These are phyloP conservation scores for Umbelopsis sp. DNA, from an alignment of 192 early-diverging fungal species.

Conservation along the genomic window DNA sequence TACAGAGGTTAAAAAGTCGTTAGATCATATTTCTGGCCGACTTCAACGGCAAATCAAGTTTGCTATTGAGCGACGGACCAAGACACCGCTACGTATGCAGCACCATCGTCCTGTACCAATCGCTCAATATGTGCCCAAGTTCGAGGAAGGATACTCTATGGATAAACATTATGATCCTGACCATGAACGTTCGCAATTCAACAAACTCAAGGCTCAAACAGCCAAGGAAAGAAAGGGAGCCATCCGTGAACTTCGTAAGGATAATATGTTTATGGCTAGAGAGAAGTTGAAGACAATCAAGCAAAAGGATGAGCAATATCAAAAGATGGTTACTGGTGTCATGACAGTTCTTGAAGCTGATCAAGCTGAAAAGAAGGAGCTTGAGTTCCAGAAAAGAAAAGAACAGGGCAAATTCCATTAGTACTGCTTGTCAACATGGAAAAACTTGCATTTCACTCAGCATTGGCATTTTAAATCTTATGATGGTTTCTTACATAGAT, in stretches of 20 bases:
- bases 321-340: constrained; percentile 88
- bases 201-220: constrained; percentile 81
- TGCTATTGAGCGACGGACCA: constrained; percentile 50
- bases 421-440: neutral
- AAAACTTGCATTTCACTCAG: neutral
- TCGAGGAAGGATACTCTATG: constrained; percentile 86
- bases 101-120: constrained; percentile 86
- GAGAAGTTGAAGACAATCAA: constrained; percentile 68
- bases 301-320: constrained; percentile 83
- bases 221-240: constrained; percentile 96
- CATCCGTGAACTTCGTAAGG: constrained; percentile 93
- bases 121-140: constrained; percentile 86
- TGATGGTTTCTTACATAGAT: neutral
- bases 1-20: constrained; percentile 11
- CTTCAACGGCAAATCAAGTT: constrained; percentile 58
- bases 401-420: constrained; percentile 33
- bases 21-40: constrained; percentile 31
- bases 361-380: constrained; percentile 76
- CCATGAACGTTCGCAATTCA: constrained; percentile 68
- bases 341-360: constrained; percentile 85
- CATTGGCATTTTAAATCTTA: neutral
- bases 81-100: constrained; percentile 79
- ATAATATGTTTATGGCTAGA: constrained; percentile 84
- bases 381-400: constrained; percentile 63
- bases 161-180: constrained; percentile 85